Conservation (phyloP, 805 yeast genomes). For the Pachysolen tannophilus region DNA sequence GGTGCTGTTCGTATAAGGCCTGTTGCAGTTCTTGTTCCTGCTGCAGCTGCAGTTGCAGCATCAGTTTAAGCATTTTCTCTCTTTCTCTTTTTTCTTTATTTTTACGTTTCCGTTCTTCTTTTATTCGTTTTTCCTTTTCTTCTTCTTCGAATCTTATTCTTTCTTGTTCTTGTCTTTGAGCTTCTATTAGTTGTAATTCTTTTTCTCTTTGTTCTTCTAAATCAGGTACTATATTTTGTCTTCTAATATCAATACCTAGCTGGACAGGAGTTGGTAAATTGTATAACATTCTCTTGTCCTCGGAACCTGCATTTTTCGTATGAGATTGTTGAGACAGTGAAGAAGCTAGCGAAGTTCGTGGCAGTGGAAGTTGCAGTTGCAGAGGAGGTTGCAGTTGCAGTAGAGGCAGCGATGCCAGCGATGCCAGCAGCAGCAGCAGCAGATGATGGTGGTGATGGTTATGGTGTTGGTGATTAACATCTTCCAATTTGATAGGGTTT, state of each 20-base stretch:
- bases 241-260: conserved; percentile 13
- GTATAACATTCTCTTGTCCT: conserved; percentile 3
- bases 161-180: conserved; percentile 6
- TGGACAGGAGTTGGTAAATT: conserved; percentile 15
- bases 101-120: conserved; percentile 8
- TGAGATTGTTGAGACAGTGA: conserved; percentile 3
- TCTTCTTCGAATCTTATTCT: not conserved
- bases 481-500: too few species aligned
- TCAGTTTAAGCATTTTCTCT: conserved; percentile 12
- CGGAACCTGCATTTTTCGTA: not conserved
- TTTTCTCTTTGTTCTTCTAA: not conserved
- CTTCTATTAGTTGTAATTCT: conserved; percentile 4
- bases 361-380: conserved; percentile 5
- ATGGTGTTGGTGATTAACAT: conserved; percentile 1
- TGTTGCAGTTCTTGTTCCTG: too few species aligned
- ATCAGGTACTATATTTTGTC: conserved; percentile 13
- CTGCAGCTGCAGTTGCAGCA: too few species aligned
- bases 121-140: conserved; percentile 4
- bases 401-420: not conserved
- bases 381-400: conserved; percentile 5
- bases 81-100: conserved; percentile 16
- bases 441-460: conserved; percentile 6
- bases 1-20: conserved; percentile 7
- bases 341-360: conserved; percentile 4
- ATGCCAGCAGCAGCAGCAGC: not conserved